Percentiles rank a stretch among this genome's conserved stretches.
These are phyloP conservation scores for Fusarium transvaalense DNA, from an alignment of 2,329 filamentous ascomycete species.

Conservation along the genomic window DNA sequence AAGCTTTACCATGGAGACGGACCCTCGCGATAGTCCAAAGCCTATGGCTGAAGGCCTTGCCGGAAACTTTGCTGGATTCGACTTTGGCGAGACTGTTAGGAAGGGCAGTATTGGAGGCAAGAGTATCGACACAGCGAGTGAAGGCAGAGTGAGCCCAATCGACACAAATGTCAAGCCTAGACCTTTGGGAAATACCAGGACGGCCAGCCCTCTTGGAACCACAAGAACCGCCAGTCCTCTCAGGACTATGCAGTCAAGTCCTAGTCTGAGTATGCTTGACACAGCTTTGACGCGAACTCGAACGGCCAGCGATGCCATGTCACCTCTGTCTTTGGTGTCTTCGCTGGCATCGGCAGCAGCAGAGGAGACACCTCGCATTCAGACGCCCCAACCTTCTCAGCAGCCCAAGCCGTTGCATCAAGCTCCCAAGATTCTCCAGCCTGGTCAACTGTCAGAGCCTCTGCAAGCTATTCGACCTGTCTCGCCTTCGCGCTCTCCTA, in stretches of 20 bases:
- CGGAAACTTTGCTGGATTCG: conserved; percentile 56
- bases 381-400: conserved; percentile 34
- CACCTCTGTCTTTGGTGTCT: conserved; percentile 39
- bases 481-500: conserved; percentile 34
- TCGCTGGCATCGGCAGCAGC: conserved; percentile 26
- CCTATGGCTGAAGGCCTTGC: conserved; percentile 52
- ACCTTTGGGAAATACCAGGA: conserved; percentile 31
- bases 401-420: conserved; percentile 26
- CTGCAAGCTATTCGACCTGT: conserved; percentile 24
- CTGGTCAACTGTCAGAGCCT: conserved; percentile 32
- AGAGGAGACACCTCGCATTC: conserved; percentile 25
- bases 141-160: conserved; percentile 35
- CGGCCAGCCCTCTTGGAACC: conserved; percentile 41
- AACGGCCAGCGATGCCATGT: conserved; percentile 45
- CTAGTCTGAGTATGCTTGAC: conserved; percentile 40
- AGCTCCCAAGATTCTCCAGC: conserved; percentile 33
- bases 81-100: conserved; percentile 53
- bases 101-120: conserved; percentile 38
- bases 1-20: conserved; percentile 64
- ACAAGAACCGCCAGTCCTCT: conserved; percentile 45
- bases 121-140: conserved; percentile 35
- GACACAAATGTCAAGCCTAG: conserved; percentile 36
- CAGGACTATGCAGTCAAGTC: conserved; percentile 45
- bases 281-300: conserved; percentile 35
- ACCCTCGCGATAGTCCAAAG: conserved; percentile 45